Evolutionary conservation across 805 yeast species (phyloP).

Genomic region (Crinitomyces ghanaensis): DNA sequence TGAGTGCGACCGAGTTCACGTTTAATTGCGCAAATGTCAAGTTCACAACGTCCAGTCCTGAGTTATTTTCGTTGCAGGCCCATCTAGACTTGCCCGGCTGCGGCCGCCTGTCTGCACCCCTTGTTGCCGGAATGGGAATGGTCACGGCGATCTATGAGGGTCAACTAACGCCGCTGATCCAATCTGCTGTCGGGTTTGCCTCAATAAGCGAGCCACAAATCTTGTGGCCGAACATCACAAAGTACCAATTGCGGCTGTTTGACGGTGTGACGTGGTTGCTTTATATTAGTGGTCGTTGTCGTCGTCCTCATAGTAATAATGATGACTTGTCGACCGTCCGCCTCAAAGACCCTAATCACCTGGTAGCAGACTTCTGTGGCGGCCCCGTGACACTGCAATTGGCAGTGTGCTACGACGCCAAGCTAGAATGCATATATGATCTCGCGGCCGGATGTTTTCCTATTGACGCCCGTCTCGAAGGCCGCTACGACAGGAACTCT

Average conservation of each 20-base stretch:
- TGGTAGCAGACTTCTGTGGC: constrained; percentile 17
- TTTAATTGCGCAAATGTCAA: constrained; percentile 10
- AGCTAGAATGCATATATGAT: constrained; percentile 33
- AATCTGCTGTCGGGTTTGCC: constrained; percentile 36
- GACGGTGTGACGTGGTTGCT: constrained; percentile 40
- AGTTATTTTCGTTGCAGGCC: constrained; percentile 39
- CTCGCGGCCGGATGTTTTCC: constrained; percentile 62
- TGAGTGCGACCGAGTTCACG: constrained; percentile 25
- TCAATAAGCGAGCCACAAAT: constrained; percentile 28
- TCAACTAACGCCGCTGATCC: constrained; percentile 37
- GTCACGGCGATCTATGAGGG: constrained; percentile 48
- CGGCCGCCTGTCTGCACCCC: constrained; percentile 40
- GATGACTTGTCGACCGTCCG: constrained; percentile 13
- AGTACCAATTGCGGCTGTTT: constrained; percentile 32
- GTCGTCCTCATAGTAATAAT: constrained; percentile 25
- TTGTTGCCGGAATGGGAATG: constrained; percentile 76
- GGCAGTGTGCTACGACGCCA: constrained; percentile 14
- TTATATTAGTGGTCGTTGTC: constrained; percentile 38
- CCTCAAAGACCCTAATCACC: constrained; percentile 10
- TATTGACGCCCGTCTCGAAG: constrained; percentile 36
- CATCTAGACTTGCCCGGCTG: constrained; percentile 29
- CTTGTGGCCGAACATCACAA: constrained; percentile 21
- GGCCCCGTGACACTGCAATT: constrained; percentile 27
- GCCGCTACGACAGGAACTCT: constrained; percentile 30
- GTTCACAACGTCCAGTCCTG: constrained; percentile 31